Base-by-base conservation (phyloP, 345 rosid genomes). In the Triadica sebifera region DNA sequence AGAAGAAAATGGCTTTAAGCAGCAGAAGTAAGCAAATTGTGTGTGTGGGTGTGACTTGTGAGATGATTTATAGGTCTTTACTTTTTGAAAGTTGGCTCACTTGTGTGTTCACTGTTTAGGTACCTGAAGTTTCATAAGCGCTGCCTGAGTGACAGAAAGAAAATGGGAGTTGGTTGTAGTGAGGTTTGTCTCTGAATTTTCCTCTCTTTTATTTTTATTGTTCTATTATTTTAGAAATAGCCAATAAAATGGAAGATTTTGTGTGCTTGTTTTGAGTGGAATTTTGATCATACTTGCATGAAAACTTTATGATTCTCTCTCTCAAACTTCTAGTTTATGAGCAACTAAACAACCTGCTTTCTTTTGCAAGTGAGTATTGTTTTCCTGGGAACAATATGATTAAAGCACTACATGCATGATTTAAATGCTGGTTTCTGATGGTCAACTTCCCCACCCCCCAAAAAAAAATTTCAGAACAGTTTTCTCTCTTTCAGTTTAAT, bases 1-100 rank as follows among this genome's bases (percentile, higher is more conserved):
- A 70, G 99, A 95, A 87, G 97, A 93, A 77, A 93, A 95, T 86
- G 97, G 98, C 60, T 95, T 95, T 60, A 91, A 88, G 83, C 99
- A 93, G 78, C 94, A 95, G 82, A 90, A 88, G 99, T 95, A 89
- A 88, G 97, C 68, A 56, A 46, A 64, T 67, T 62, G 10, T 78
- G 64, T 67, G 68, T 55, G 59, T 51, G 61, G 9, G 19, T 50
- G 17, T n/a, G n/a, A n/a, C n/a, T n/a, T n/a, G n/a, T 62, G 38
- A 16, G 8, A n/a, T 45, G 29, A 8, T 24, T 77, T n/a, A 34
- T 49, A 19, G 46, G 12, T 22, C n/a, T 25, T 5, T 70, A 51
- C n/a, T 15, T 43, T 71, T 2, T 76, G 51, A 69, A 62, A 72
- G 62, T 77, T 62, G 41, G 50, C 83, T 87, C 52, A 82, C 61